Evolutionary conservation across 345 rosid species (phyloP).

Genomic region (Eucalyptus erythrocorys): DNA sequence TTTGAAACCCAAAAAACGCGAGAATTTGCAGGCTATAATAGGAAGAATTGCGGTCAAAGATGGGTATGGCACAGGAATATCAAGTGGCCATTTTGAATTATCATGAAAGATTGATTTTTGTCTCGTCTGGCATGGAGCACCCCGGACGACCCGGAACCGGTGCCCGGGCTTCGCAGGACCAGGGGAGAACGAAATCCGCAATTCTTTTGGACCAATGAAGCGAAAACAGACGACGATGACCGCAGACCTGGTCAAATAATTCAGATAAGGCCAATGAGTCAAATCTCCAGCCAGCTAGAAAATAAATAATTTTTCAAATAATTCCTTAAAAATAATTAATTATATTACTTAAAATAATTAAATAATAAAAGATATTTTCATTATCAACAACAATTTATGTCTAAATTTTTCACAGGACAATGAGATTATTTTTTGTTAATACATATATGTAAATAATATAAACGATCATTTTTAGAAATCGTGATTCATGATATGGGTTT

Average conservation of each 20-base stretch:
- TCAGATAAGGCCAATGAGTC: neutral
- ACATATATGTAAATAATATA: no score
- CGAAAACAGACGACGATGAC: neutral
- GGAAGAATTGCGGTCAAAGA: neutral
- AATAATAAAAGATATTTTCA: no score
- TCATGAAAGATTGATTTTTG: neutral
- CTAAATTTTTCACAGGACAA: accelerated
- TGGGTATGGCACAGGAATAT: neutral
- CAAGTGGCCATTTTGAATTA: neutral
- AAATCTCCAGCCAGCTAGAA: neutral
- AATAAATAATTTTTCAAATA: no score
- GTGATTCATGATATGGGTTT: accelerated
- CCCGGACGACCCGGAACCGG: neutral
- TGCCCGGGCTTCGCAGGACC: neutral
- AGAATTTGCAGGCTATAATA: neutral
- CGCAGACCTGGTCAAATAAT: neutral
- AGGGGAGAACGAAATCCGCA: neutral
- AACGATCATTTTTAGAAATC: accelerated
- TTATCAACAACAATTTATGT: no score
- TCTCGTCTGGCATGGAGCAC: neutral
- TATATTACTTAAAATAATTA: no score
- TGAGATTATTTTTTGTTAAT: no score
- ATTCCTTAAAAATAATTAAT: neutral
- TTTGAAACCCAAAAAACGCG: neutral
- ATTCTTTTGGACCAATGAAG: neutral